phyloP scores from a whole-genome alignment of 2,329 filamentous ascomycete genomes.

The Hymenoscyphus salicellus region DNA sequence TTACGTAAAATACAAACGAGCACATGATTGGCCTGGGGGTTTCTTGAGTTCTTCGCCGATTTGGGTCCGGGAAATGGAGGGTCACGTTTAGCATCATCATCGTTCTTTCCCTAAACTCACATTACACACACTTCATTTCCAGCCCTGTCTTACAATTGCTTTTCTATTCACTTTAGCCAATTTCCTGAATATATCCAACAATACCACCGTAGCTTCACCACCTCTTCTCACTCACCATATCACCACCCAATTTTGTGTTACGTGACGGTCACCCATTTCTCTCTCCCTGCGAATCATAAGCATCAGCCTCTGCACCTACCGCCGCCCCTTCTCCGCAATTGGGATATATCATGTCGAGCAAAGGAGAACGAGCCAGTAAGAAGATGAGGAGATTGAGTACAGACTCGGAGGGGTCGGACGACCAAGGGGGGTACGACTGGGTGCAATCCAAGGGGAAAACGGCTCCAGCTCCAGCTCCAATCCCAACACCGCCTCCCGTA shows the following conservation, averaged over 20 bases:
- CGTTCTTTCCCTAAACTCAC: background rate
- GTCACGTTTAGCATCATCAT: constrained; percentile 2
- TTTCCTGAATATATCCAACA: background rate
- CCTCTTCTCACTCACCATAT: background rate
- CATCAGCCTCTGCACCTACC: background rate
- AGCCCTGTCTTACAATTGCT: background rate
- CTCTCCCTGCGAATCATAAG: background rate
- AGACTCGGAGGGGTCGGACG: constrained; percentile 32
- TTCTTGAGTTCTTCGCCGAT: background rate
- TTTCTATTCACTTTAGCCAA: background rate
- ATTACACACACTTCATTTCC: background rate
- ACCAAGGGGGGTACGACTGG: constrained; percentile 30
- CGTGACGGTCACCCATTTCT: background rate
- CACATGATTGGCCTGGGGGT: constrained; percentile 3
- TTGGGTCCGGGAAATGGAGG: background rate
- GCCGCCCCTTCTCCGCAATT: background rate
- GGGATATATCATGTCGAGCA: constrained; percentile 26
- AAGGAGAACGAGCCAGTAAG: constrained; percentile 29
- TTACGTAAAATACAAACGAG: constrained; percentile 20
- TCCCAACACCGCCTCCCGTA: background rate
- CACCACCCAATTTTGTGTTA: background rate
- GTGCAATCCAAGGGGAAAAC: constrained; percentile 15
- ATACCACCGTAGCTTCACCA: background rate
- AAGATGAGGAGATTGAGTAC: constrained; percentile 31
- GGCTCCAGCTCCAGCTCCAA: constrained; percentile 14